Conservation (phyloP, 2,329 filamentous ascomycete species). For the Lecanicillium sp. region DNA sequence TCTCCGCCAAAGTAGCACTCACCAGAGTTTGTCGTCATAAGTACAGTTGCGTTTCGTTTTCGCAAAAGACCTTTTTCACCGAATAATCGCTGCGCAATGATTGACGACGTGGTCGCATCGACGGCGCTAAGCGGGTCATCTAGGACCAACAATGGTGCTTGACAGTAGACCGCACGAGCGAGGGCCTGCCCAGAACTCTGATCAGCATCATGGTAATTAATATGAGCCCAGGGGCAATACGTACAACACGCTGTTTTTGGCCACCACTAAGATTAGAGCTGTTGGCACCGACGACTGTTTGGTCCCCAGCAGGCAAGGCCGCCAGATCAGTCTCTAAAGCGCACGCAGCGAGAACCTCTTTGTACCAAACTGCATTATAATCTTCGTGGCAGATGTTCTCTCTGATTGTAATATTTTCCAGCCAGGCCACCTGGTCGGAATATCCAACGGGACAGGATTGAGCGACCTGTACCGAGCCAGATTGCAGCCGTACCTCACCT, state of each 20-base stretch:
- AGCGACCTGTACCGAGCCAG: background rate
- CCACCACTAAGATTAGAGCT: background rate
- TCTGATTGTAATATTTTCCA: conserved; percentile 29
- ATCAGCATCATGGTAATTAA: no score
- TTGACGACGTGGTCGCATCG: background rate
- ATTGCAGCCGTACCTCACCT: background rate
- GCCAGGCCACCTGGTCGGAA: conserved; percentile 28
- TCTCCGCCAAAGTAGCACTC: no score
- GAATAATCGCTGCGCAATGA: background rate
- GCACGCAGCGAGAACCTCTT: background rate
- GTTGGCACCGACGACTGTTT: background rate
- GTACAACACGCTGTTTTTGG: background rate
- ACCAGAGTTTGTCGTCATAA: background rate
- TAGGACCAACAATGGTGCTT: background rate
- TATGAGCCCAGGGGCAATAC: background rate
- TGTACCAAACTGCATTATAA: background rate
- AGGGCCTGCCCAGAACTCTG: no score
- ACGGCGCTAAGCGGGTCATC: background rate
- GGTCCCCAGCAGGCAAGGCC: background rate
- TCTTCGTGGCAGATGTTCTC: conserved; percentile 22
- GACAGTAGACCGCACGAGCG: background rate
- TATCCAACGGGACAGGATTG: conserved; percentile 8
- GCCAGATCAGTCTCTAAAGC: background rate
- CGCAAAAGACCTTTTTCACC: background rate
- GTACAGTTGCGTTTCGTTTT: background rate